A percentile compares a stretch with the other conserved stretches of the same genome.
Evolutionary conservation across 441 rosid genomes (phyloP).

Genomic region (Omphalea diandra): DNA sequence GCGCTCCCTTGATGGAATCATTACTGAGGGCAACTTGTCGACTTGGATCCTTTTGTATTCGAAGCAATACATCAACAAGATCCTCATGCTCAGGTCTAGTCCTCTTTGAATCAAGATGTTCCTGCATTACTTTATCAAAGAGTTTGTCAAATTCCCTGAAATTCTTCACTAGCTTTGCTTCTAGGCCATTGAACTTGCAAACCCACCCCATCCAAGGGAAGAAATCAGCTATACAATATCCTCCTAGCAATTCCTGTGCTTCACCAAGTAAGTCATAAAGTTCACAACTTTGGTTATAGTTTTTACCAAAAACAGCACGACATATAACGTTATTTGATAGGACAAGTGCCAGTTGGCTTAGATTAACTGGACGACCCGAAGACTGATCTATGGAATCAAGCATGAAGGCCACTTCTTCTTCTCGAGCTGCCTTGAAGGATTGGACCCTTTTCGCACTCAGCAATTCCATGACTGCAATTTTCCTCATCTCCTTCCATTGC

Average conservation of each 20-base stretch:
- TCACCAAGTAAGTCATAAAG: conserved; percentile 44
- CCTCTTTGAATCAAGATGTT: conserved; percentile 28
- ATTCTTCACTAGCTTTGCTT: conserved; percentile 30
- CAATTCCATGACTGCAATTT: conserved; percentile 28
- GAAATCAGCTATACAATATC: conserved; percentile 41
- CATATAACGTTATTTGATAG: conserved; percentile 28
- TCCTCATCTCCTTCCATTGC: conserved; percentile 37
- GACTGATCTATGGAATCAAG: conserved; percentile 7
- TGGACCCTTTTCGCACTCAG: conserved; percentile 32
- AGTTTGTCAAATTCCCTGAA: conserved; percentile 35
- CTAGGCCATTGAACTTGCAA: conserved; percentile 38
- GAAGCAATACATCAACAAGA: conserved; percentile 38
- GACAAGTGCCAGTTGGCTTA: conserved; percentile 19
- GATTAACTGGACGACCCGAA: conserved; percentile 17
- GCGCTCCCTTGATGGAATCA: conserved; percentile 39
- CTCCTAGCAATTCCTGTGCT: conserved; percentile 42
- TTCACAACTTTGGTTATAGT: conserved; percentile 24
- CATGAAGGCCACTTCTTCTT: conserved; percentile 24
- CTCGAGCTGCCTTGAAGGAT: conserved; percentile 26
- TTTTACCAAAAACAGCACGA: conserved; percentile 33
- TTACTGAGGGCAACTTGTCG: conserved; percentile 34
- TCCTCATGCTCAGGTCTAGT: conserved; percentile 26
- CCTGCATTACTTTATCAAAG: conserved; percentile 35
- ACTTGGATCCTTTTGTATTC: conserved; percentile 26
- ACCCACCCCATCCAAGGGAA: conserved; percentile 50